phyloP scores from a whole-genome alignment of 139 green algal genomes.

The Gonium pectorale region DNA sequence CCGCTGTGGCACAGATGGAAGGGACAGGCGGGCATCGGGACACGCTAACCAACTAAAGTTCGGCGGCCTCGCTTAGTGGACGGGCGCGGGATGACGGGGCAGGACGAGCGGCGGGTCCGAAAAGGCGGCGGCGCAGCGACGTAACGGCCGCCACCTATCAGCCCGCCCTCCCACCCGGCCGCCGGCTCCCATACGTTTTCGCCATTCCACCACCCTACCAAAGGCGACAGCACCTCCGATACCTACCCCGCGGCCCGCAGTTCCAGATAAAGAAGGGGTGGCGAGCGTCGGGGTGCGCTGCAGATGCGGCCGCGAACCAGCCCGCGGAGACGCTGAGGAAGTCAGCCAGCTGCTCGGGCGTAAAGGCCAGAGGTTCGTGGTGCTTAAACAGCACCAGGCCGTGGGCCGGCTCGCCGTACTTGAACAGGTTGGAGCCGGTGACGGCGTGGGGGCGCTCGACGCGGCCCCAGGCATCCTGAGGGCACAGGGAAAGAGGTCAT shows the following conservation, averaged over 20 bases:
- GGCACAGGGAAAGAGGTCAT: no score
- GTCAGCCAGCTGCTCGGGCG: conserved; percentile 62
- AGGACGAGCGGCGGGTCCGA: no score
- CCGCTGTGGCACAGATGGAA: no score
- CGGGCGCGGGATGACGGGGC: no score
- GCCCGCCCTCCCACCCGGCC: no score
- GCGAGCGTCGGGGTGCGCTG: conserved; percentile 2
- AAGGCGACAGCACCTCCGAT: no score
- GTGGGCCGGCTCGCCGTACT: conserved; percentile 69
- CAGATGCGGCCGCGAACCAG: conserved; percentile 68
- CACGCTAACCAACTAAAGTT: conserved; percentile 7
- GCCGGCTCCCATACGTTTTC: no score
- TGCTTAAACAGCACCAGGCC: conserved; percentile 85
- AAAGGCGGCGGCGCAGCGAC: no score
- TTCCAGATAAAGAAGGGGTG: conserved; percentile 85
- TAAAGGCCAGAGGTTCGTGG: conserved; percentile 85
- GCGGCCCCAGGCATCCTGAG: conserved; percentile 61
- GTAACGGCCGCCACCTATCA: no score
- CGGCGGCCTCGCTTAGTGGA: no score
- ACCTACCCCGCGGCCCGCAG: conserved; percentile 66
- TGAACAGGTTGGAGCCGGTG: conserved; percentile 89
- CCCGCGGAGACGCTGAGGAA: conserved; percentile 61
- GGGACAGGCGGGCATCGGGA: no score
- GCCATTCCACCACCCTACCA: no score
- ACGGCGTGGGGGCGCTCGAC: conserved; percentile 73